Conservation (phyloP, 2,329 filamentous ascomycete genomes). For the Colletotrichum lupini region DNA sequence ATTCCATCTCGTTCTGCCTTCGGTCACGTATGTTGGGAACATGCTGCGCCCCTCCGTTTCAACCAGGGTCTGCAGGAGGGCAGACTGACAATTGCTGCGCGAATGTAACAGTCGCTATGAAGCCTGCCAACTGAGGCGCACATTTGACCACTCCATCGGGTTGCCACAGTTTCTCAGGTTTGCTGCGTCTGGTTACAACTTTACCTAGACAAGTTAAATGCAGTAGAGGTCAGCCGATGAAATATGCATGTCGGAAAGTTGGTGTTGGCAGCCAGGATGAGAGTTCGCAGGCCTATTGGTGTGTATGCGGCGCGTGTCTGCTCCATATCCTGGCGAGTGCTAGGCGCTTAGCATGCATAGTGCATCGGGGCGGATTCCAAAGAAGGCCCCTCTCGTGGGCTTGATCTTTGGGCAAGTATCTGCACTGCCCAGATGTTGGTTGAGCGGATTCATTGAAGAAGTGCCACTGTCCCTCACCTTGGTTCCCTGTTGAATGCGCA, state of each 20-base stretch:
- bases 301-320: not conserved
- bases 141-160: not conserved
- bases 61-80: slow-evolving; percentile 12
- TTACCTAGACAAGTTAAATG: not conserved
- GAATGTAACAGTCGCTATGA: not conserved
- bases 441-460: not conserved
- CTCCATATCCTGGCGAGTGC: not conserved
- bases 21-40: not conserved
- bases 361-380: not conserved
- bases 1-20: not conserved
- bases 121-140: not conserved
- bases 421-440: not conserved
- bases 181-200: not conserved
- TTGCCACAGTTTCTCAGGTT: not conserved
- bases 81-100: not conserved
- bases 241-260: not conserved
- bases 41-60: not conserved
- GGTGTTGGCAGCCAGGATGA: not conserved
- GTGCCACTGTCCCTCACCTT: not conserved
- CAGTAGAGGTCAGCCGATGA: not conserved
- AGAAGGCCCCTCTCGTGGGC: not conserved
- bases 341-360: slow-evolving; percentile 15
- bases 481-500: not conserved
- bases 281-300: not conserved
- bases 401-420: not conserved